Evolutionary conservation across 805 yeast genomes (phyloP), one percentile per base, ranked within the genome.

Genomic region (Sugiyamaella marilandica): DNA sequence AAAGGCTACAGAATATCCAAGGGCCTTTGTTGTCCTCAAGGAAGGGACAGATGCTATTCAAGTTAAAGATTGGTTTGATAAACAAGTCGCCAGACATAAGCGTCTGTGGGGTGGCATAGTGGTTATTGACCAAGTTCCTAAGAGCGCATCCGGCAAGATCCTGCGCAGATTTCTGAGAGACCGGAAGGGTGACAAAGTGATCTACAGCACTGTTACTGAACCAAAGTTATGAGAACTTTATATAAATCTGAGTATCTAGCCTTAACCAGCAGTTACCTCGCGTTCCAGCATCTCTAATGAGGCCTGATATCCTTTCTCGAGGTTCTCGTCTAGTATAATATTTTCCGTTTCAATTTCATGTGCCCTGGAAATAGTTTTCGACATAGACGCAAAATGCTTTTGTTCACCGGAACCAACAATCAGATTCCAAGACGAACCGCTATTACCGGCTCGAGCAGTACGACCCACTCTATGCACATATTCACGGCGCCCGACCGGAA

Each of bases 381-480:
- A 65, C 56, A 65, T 71, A 54, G 58, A 69, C 66, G 50, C 69
- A 63, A 59, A 76, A 68, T 55, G 77, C 59, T 76, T 82, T 48
- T 73, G 75, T 61, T 94, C 98, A 50, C 90, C 91, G 51, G 80
- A 81, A 29, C 96, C 95, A 54, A 82, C 75, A n/a, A 83, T 74
- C 24, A 92, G 66, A 45, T 82, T 85, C 65, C 83, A 79, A 0
- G 96, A 96, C 35, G 73, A 71, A 65, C 99, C 99, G 0, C 59
- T 49, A 34, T 82, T 79, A 49, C 85, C 84, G 1, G 99, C 99
- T 71, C 99, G 82, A 1, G 98, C 97, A 0, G 98, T 91, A 73
- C 99, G 83, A 39, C 99, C 99, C 37, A 90, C 89, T 63, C 99
- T 79, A 70, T 94, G 99, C 26, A 94, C 89, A 60, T 94, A 94